phyloP scores from a whole-genome alignment of 352 stramenopile genomes.

The Phytophthora pinifolia region DNA sequence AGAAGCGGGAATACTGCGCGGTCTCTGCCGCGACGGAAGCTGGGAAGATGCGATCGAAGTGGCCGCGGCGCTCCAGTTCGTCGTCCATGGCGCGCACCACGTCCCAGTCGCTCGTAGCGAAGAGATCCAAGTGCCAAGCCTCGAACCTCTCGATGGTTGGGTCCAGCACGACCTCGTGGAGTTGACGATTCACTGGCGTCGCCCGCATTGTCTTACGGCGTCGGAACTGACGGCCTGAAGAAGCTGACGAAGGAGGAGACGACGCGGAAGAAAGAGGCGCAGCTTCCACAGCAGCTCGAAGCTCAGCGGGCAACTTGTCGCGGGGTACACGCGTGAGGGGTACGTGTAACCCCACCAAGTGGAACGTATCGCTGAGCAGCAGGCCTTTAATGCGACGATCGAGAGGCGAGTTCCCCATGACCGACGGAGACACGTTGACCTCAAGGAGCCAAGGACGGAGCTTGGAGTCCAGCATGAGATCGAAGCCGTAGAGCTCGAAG shows the following conservation, averaged over 20 bases:
- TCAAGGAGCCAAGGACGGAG: slow-evolving; percentile 71
- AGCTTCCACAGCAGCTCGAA: slow-evolving; percentile 1
- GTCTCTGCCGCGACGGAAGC: slow-evolving; percentile 24
- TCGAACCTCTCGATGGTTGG: slow-evolving; percentile 42
- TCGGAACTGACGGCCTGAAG: slow-evolving; percentile 11
- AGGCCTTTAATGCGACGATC: slow-evolving; percentile 76
- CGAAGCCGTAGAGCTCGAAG: slow-evolving; percentile 79
- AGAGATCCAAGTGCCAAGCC: slow-evolving; percentile 50
- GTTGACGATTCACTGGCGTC: slow-evolving; percentile 41
- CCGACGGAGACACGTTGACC: slow-evolving; percentile 75
- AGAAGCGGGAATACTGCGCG: slow-evolving; percentile 41
- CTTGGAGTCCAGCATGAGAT: slow-evolving; percentile 67
- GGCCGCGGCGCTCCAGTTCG: slow-evolving; percentile 62
- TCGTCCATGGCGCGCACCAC: slow-evolving; percentile 70
- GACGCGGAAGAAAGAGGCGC: background rate
- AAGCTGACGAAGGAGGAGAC: slow-evolving; percentile 10
- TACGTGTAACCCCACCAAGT: slow-evolving; percentile 70
- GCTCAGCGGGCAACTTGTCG: slow-evolving; percentile 21
- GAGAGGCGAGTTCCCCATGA: slow-evolving; percentile 77
- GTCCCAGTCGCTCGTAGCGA: slow-evolving; percentile 56
- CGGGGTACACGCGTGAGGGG: slow-evolving; percentile 31
- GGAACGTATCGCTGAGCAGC: slow-evolving; percentile 79
- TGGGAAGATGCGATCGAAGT: slow-evolving; percentile 78
- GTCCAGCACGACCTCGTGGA: slow-evolving; percentile 62
- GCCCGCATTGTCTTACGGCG: slow-evolving; percentile 24